phyloP scores from a whole-genome alignment of 2,329 filamentous ascomycete genomes.

The Bipolaris zeicola region DNA sequence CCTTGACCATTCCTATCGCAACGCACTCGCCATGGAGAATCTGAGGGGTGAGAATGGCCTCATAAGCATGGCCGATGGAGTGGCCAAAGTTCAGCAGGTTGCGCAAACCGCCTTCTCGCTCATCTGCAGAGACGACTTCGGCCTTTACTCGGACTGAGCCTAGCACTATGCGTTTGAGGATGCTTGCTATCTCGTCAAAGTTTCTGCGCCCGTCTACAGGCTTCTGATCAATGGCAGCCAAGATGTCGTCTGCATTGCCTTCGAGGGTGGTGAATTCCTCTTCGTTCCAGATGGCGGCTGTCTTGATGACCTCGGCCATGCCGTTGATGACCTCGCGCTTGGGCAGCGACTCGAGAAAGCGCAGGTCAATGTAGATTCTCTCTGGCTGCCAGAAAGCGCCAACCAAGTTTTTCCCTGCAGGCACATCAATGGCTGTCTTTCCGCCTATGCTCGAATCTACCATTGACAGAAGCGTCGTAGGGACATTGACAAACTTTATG shows the following conservation, averaged over 20 bases:
- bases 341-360: slow-evolving; percentile 88
- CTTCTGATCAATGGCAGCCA: slow-evolving; percentile 71
- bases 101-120: slow-evolving; percentile 89
- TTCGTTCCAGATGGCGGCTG: slow-evolving; percentile 94
- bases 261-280: slow-evolving; percentile 84
- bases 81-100: slow-evolving; percentile 98
- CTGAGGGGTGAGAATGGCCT: slow-evolving; percentile 93
- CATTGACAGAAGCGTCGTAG: slow-evolving; percentile 93
- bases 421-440: slow-evolving; percentile 97
- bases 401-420: slow-evolving; percentile 93
- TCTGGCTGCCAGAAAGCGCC: slow-evolving; percentile 96
- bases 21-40: slow-evolving; percentile 95
- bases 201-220: slow-evolving; percentile 62
- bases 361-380: slow-evolving; percentile 91
- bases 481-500: slow-evolving; percentile 93
- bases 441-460: slow-evolving; percentile 98
- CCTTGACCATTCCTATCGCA: slow-evolving; percentile 97
- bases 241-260: slow-evolving; percentile 75
- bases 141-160: slow-evolving; percentile 94
- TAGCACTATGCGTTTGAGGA: slow-evolving; percentile 70
- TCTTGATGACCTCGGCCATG: slow-evolving; percentile 98
- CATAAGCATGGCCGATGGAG: slow-evolving; percentile 95
- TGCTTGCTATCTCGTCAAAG: slow-evolving; percentile 68
- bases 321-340: slow-evolving; percentile 95
- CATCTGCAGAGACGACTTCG: slow-evolving; percentile 89